phyloP scores from a whole-genome alignment of 495 filamentous ascomycete genomes.

The Articulospora tetracladia region DNA sequence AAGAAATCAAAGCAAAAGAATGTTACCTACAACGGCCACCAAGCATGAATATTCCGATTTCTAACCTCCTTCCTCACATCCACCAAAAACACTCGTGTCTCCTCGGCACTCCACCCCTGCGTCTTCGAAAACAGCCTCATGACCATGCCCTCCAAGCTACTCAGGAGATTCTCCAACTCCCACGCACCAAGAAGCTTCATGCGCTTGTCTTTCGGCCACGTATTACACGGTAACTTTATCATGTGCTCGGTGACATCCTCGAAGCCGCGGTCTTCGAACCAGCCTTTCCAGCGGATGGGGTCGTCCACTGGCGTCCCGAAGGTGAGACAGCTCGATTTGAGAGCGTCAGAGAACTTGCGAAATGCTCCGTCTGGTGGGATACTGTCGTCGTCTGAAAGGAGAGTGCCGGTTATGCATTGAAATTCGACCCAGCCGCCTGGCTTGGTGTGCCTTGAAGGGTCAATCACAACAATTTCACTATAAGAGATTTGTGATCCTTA shows the following conservation, averaged over 20 bases:
- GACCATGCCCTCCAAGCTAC: constrained; percentile 11
- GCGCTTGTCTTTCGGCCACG: constrained; percentile 41
- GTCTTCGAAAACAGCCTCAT: constrained; percentile 40
- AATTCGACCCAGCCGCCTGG: too few relatives aligned
- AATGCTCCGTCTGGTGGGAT: too few relatives aligned
- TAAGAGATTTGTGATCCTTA: too few relatives aligned
- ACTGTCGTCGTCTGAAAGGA: too few relatives aligned
- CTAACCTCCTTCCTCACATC: constrained; percentile 49
- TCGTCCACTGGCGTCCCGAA: not conserved
- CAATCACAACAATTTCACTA: too few relatives aligned
- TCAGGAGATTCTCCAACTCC: constrained; percentile 17
- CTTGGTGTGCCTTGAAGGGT: too few relatives aligned
- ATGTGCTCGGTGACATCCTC: constrained; percentile 22
- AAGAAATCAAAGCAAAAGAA: too few relatives aligned
- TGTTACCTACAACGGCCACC: constrained; percentile 20
- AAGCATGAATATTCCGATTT: constrained; percentile 12
- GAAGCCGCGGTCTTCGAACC: constrained; percentile 30
- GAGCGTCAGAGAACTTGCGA: too few relatives aligned
- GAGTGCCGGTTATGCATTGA: too few relatives aligned
- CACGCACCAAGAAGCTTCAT: constrained; percentile 43
- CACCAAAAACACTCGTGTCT: constrained; percentile 50
- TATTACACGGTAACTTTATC: constrained; percentile 31
- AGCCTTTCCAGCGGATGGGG: constrained; percentile 15
- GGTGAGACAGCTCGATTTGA: too few relatives aligned
- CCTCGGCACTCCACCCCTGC: constrained; percentile 44